phyloP scores from a whole-genome alignment of 129 eudicot species.

The Flaveria trinervia region DNA sequence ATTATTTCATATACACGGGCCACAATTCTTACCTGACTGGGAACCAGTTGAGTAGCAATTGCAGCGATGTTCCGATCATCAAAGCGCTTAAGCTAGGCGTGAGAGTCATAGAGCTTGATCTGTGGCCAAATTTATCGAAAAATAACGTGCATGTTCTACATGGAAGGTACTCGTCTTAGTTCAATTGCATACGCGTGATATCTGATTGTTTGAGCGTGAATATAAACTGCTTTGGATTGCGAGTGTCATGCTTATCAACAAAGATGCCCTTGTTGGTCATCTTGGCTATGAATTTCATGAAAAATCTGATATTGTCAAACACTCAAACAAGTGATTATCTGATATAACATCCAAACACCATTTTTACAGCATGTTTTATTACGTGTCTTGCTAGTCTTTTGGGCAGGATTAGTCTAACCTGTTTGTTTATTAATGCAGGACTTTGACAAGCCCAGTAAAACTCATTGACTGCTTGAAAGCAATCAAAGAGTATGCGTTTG shows the following conservation, averaged over 20 bases:
- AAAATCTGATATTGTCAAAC: too few species aligned
- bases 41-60: conserved; percentile 62
- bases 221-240: too few species aligned
- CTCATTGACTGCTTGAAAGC: conserved; percentile 45
- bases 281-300: too few species aligned
- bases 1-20: conserved; percentile 73
- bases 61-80: conserved; percentile 60
- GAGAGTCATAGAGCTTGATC: conserved; percentile 65
- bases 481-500: conserved; percentile 51
- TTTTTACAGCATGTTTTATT: too few species aligned
- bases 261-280: too few species aligned
- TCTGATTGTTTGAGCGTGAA: too few species aligned
- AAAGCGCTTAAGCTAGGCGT: conserved; percentile 59
- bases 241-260: too few species aligned
- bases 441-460: conserved; percentile 49
- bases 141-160: conserved; percentile 55
- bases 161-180: conserved; percentile 51
- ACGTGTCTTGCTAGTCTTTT: too few species aligned
- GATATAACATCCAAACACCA: too few species aligned
- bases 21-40: conserved; percentile 75
- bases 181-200: neutral
- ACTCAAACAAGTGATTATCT: too few species aligned
- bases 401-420: too few species aligned
- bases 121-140: conserved; percentile 62
- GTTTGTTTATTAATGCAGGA: conserved; percentile 15